These are phyloP conservation scores for Epicoccum sorghinum DNA, from an alignment of 2,329 filamentous ascomycete species.

Conservation along the genomic window DNA sequence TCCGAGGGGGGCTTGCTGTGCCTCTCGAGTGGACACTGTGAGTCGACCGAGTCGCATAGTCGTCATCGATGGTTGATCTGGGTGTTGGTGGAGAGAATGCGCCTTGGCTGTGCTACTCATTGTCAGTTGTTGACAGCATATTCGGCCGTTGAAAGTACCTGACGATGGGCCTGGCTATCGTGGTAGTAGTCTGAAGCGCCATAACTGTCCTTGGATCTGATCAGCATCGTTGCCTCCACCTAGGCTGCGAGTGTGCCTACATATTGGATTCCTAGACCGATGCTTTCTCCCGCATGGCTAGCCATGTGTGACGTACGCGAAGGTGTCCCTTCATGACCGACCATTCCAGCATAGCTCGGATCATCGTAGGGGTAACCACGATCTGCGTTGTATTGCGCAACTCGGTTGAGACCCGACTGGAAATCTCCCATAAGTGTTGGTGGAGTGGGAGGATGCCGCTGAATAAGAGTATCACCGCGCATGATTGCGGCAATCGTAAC, in stretches of 20 bases:
- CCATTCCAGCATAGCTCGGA: slow-evolving; percentile 35
- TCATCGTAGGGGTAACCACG: slow-evolving; percentile 47
- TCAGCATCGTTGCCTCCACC: slow-evolving; percentile 26
- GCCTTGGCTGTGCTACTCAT: slow-evolving; percentile 30
- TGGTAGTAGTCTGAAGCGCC: slow-evolving; percentile 36
- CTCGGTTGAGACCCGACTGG: slow-evolving; percentile 48
- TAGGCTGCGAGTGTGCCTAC: slow-evolving; percentile 26
- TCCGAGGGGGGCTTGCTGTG: slow-evolving; percentile 33
- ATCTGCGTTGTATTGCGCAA: slow-evolving; percentile 52
- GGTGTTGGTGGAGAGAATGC: slow-evolving; percentile 52
- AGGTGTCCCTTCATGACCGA: slow-evolving; percentile 35
- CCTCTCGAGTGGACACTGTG: slow-evolving; percentile 42
- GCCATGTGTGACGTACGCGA: slow-evolving; percentile 37
- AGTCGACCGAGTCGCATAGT: slow-evolving; percentile 47
- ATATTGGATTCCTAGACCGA: slow-evolving; percentile 42
- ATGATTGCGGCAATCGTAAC: slow-evolving; percentile 23
- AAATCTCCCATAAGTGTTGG: slow-evolving; percentile 39
- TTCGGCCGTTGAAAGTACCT: slow-evolving; percentile 25
- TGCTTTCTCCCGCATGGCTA: slow-evolving; percentile 25
- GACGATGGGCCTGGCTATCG: slow-evolving; percentile 33
- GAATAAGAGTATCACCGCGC: slow-evolving; percentile 43
- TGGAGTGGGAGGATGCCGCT: slow-evolving; percentile 47
- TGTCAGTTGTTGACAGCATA: slow-evolving; percentile 24
- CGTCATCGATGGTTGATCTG: slow-evolving; percentile 49
- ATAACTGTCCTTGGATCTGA: slow-evolving; percentile 39